Evolutionary conservation across 1,139 yeast genomes (phyloP), one percentile per base, ranked within the genome.

Genomic region (Saccharomyces pastorianus): DNA sequence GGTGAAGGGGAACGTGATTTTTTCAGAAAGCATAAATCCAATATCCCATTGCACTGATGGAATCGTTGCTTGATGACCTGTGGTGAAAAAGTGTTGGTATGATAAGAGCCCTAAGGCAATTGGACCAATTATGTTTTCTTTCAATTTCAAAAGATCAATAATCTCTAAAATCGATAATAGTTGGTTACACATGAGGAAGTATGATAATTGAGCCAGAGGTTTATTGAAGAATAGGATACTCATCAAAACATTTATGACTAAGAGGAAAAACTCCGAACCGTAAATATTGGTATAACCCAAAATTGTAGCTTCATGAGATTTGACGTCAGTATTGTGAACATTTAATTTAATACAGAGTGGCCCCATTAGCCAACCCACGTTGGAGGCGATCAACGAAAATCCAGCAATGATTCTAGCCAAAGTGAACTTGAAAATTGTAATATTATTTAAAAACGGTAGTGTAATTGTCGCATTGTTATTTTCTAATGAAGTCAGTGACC

Each of bases 11-110:
- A 88, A 86, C 0, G 79, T 73, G 47, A 91, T 86, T 1, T 82
- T 76, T 53, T 85, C 85, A 0, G 90, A 79, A 14, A 95, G 81
- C 62, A 89, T 76, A 66, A 93, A 95, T 0, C 96, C 98, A 14
- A 84, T 74, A 57, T 95, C 98, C 99, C 99, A 95, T 67, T 90
- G 97, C 50, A 95, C 84, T 0, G 96, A 85, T 6, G 95, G 93
- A 46, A 95, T 78, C 0, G 98, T 91, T 1, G 98, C 98, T 68
- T 95, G 98, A 66, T 95, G 99, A 0, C 99, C 99, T 0, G 98
- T 88, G 53, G 90, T 79, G 73, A 91, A 95, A 69, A 89, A 95
- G 66, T 86, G 95, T 58, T 84, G 84, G 61, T 83, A 83, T 0
- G 91, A 96, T 49, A 93, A 71, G 28, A 93, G 70, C 2, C 89